phyloP scores from a whole-genome alignment of 2,329 filamentous ascomycete genomes.

The Fusarium foetens region DNA sequence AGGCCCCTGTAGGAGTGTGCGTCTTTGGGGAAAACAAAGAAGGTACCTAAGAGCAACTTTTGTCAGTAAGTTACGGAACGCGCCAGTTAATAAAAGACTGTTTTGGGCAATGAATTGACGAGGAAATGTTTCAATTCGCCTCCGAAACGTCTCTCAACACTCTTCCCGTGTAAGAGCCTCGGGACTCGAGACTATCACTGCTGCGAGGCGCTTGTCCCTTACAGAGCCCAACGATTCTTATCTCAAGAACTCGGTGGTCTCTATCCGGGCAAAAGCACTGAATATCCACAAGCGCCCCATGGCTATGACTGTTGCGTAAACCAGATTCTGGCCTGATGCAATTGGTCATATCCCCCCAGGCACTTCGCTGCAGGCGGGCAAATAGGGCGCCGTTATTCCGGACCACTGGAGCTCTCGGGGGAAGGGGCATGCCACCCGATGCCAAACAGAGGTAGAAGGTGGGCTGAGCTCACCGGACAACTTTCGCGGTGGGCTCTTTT shows the following conservation, averaged over 20 bases:
- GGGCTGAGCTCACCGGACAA: constrained; percentile 42
- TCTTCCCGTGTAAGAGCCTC: constrained; percentile 15
- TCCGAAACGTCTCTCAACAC: not conserved
- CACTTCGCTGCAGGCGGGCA: constrained; percentile 40
- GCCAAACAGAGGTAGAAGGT: constrained; percentile 35
- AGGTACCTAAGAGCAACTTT: constrained; percentile 33
- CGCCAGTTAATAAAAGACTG: constrained; percentile 11
- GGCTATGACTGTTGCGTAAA: constrained; percentile 39
- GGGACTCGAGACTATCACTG: not conserved
- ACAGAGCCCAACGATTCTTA: constrained; percentile 24
- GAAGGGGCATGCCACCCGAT: constrained; percentile 35
- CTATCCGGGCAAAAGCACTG: not conserved
- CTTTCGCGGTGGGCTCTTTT: constrained; percentile 13
- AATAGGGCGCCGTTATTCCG: constrained; percentile 42
- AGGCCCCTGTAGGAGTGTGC: constrained; percentile 33
- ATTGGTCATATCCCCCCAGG: constrained; percentile 34
- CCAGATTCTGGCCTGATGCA: constrained; percentile 45
- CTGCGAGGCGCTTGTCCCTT: constrained; percentile 7
- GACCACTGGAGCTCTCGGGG: constrained; percentile 44
- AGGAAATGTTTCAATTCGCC: constrained; percentile 5
- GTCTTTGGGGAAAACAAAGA: constrained; percentile 19
- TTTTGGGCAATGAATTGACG: constrained; percentile 2
- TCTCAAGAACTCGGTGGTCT: constrained; percentile 13
- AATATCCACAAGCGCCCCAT: constrained; percentile 19
- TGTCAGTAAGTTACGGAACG: constrained; percentile 27